These are phyloP conservation scores for Westerdykella ornata DNA, from an alignment of 2,329 filamentous ascomycete genomes.

Conservation along the genomic window DNA sequence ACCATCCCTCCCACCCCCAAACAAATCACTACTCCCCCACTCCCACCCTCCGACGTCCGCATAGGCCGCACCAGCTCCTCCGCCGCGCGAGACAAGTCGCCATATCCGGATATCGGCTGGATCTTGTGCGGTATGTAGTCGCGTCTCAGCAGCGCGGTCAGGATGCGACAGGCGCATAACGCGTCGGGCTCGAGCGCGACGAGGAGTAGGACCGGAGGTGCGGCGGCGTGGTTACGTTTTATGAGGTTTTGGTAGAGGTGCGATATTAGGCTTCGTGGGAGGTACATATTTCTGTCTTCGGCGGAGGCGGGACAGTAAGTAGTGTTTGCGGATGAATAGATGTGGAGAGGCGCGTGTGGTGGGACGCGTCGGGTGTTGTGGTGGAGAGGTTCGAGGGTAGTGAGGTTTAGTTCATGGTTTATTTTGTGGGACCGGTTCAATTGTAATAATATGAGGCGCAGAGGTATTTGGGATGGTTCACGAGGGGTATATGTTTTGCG, in stretches of 20 bases:
- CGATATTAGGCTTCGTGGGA: conserved; percentile 80
- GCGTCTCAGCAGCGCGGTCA: conserved; percentile 87
- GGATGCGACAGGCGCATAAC: conserved; percentile 88
- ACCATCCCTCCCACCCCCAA: conserved; percentile 88
- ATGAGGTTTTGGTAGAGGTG: conserved; percentile 89
- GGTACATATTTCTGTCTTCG: conserved; percentile 62
- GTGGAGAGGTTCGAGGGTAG: too few relatives aligned
- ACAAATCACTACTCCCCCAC: conserved; percentile 83
- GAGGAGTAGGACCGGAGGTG: conserved; percentile 83
- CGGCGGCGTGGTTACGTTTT: conserved; percentile 78
- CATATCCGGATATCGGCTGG: conserved; percentile 87
- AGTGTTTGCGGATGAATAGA: background rate
- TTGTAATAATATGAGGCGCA: too few relatives aligned
- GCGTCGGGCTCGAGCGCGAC: conserved; percentile 92
- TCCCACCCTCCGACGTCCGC: conserved; percentile 77
- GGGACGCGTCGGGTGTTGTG: too few relatives aligned
- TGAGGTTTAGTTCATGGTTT: too few relatives aligned
- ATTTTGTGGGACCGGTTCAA: too few relatives aligned
- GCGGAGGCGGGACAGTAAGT: conserved; percentile 1
- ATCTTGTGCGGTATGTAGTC: conserved; percentile 98
- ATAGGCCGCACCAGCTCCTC: conserved; percentile 74
- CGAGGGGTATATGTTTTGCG: too few relatives aligned
- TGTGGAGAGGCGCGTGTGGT: background rate
- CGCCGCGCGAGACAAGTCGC: conserved; percentile 74
- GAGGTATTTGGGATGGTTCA: too few relatives aligned